Evolutionary conservation across 768 basidiomycete genomes (phyloP).

Genomic region (Suillus fuscotomentosus): DNA sequence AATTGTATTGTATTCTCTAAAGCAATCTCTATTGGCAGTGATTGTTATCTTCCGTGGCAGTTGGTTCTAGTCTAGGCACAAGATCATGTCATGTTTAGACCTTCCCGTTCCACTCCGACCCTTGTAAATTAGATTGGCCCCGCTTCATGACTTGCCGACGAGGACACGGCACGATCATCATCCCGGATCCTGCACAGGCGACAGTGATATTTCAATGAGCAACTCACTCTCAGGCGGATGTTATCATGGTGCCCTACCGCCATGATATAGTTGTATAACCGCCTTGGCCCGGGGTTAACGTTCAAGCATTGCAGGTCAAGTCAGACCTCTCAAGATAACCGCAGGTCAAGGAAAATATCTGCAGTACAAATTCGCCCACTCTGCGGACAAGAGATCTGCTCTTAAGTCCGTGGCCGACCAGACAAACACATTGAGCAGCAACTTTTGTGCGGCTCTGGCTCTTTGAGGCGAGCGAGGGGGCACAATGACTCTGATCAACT

Average conservation of each 20-base stretch:
- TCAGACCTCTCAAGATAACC: no score
- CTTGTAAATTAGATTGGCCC: neutral
- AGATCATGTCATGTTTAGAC: neutral
- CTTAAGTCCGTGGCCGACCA: neutral
- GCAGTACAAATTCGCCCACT: neutral
- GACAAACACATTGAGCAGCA: neutral
- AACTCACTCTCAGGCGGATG: neutral
- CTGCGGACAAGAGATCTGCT: neutral
- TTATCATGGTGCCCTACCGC: neutral
- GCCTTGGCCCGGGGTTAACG: neutral
- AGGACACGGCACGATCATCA: neutral
- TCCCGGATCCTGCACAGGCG: neutral
- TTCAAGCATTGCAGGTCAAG: neutral
- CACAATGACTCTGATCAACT: neutral
- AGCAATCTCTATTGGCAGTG: neutral
- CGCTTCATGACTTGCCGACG: neutral
- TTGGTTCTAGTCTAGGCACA: slow-evolving; percentile 3
- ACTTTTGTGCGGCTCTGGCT: neutral
- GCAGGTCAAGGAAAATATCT: neutral
- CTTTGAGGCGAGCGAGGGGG: neutral
- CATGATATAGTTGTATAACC: neutral
- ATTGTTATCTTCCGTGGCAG: neutral
- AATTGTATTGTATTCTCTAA: neutral
- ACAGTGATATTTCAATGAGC: neutral
- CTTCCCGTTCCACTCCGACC: neutral